These are phyloP conservation scores for Cordyceps tenuipes DNA, from an alignment of 2,329 filamentous ascomycete species.

Conservation along the genomic window DNA sequence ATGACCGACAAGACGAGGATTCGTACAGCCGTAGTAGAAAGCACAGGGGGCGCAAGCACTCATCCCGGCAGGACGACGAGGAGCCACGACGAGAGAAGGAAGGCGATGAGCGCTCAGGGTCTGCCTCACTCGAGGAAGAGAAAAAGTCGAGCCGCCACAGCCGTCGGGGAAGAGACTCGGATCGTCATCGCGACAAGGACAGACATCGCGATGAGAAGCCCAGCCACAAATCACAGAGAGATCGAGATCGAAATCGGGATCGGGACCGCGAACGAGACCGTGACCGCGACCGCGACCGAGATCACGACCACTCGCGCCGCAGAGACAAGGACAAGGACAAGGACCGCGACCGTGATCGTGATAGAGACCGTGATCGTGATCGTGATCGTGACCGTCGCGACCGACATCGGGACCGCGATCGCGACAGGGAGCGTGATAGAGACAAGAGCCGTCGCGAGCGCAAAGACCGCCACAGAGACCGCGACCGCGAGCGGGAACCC, in stretches of 20 bases:
- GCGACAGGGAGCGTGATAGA: conserved; percentile 20
- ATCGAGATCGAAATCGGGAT: conserved; percentile 32
- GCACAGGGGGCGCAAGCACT: conserved; percentile 34
- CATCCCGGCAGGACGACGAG: conserved; percentile 37
- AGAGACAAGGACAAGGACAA: conserved; percentile 21
- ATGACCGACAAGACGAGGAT: conserved; percentile 39
- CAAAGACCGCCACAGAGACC: conserved; percentile 30
- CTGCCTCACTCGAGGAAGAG: conserved; percentile 53
- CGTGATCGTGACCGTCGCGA: conserved; percentile 21
- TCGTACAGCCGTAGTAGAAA: conserved; percentile 40
- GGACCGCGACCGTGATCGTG: conserved; percentile 28
- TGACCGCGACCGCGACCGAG: conserved; percentile 24
- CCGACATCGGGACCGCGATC: conserved; percentile 26
- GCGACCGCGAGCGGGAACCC: conserved; percentile 16
- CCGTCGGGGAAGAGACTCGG: conserved; percentile 45
- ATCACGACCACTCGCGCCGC: conserved; percentile 20
- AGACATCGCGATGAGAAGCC: conserved; percentile 38
- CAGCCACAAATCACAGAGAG: conserved; percentile 34
- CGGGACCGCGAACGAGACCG: conserved; percentile 28
- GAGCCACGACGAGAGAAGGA: conserved; percentile 32
- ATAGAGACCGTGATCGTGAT: conserved; percentile 23
- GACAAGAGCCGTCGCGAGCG: conserved; percentile 30
- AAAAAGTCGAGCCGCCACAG: conserved; percentile 52
- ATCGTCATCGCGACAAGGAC: conserved; percentile 36
- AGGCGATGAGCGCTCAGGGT: conserved; percentile 50